Evolutionary conservation across 2,329 filamentous ascomycete species (phyloP).

Genomic region (Beauveria varroae): DNA sequence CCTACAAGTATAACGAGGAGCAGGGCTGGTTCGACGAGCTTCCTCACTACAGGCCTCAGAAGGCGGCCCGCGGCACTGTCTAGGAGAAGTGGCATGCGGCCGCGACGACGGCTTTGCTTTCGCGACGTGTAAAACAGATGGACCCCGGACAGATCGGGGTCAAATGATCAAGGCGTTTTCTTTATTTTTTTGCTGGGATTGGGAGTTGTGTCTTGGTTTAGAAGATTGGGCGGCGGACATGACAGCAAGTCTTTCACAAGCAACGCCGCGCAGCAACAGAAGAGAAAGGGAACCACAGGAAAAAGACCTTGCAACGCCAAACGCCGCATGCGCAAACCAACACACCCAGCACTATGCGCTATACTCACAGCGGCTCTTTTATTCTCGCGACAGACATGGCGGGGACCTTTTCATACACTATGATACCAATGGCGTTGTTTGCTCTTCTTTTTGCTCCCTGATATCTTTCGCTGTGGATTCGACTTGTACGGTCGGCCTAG

Average conservation of each 20-base stretch:
- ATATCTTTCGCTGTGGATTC: not conserved
- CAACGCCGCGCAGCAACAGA: not conserved
- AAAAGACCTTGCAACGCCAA: constrained; percentile 1
- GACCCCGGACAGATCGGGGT: not conserved
- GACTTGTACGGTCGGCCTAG: not conserved
- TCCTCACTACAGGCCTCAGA: constrained; percentile 71
- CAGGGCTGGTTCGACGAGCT: constrained; percentile 77
- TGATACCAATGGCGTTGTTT: constrained; percentile 10
- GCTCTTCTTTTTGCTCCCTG: not conserved
- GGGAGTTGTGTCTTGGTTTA: not conserved
- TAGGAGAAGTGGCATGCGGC: constrained; percentile 2
- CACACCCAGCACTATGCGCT: not conserved
- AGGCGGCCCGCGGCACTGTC: constrained; percentile 26
- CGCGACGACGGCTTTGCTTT: not conserved
- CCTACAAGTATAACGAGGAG: constrained; percentile 78
- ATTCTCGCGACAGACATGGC: not conserved
- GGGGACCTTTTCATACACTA: not conserved
- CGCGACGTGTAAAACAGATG: constrained; percentile 6
- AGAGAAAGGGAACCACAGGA: constrained; percentile 6
- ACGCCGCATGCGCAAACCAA: not conserved
- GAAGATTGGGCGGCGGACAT: not conserved
- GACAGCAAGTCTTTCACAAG: not conserved
- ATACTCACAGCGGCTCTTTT: not conserved
- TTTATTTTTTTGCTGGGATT: not conserved
- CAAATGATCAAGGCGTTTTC: not conserved